Evolutionary conservation across 345 rosid genomes (phyloP).

Genomic region (Hypericum perforatum): DNA sequence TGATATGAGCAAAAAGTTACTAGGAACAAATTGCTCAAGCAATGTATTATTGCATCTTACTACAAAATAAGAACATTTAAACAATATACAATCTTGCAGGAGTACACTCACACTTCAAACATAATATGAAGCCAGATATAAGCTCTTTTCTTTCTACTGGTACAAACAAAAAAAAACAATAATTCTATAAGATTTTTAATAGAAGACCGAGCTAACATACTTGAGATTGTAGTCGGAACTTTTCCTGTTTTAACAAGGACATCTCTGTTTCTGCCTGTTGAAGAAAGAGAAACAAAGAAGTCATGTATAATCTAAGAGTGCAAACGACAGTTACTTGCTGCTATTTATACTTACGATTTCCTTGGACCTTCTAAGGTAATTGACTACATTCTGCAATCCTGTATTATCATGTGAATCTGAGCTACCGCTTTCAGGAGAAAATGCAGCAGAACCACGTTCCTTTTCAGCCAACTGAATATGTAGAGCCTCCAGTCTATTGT

Average conservation of each 20-base stretch:
- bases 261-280: constrained; percentile 89
- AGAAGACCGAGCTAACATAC: constrained; percentile 27
- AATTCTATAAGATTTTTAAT: background rate
- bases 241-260: constrained; percentile 84
- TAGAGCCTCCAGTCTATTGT: constrained; percentile 5
- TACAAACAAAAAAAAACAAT: no score
- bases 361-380: constrained; percentile 71
- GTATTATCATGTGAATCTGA: constrained; percentile 40
- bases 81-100: no score
- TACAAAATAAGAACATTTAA: no score
- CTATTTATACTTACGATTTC: constrained; percentile 55
- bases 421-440: constrained; percentile 28
- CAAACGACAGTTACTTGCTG: background rate
- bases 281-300: constrained; percentile 4
- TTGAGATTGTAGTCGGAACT: constrained; percentile 74
- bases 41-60: no score
- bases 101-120: no score
- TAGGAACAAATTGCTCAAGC: no score
- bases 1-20: no score
- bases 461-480: constrained; percentile 45
- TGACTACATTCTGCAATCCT: constrained; percentile 76
- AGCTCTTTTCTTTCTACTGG: no score
- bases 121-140: no score
- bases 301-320: background rate
- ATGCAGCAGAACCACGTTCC: constrained; percentile 44